phyloP scores from a whole-genome alignment of 495 filamentous ascomycete genomes.

The Tetracladium setigerum region DNA sequence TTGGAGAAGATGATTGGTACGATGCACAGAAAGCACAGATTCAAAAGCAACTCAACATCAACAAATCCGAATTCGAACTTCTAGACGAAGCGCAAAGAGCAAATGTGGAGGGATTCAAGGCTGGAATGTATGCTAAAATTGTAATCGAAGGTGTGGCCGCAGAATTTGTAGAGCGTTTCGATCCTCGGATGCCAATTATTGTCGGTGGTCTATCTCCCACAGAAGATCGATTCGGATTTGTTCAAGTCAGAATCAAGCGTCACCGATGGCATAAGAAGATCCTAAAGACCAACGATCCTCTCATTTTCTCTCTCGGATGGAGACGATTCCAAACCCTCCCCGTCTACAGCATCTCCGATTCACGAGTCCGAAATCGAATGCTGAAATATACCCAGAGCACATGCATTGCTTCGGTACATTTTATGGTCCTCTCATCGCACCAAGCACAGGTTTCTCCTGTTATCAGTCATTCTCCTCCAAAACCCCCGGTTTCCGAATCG shows the following conservation, averaged over 20 bases:
- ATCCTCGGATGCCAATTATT: constrained; percentile 76
- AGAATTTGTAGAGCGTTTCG: constrained; percentile 87
- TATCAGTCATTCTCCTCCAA: constrained; percentile 86
- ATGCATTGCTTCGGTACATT: constrained; percentile 98
- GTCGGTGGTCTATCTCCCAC: constrained; percentile 84
- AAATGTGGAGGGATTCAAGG: constrained; percentile 79
- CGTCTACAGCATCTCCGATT: constrained; percentile 91
- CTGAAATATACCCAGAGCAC: constrained; percentile 93
- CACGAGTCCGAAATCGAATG: constrained; percentile 89
- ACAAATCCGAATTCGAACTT: constrained; percentile 80
- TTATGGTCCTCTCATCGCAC: constrained; percentile 88
- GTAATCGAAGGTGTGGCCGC: constrained; percentile 81
- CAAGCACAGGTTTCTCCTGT: constrained; percentile 91
- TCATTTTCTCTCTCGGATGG: constrained; percentile 98
- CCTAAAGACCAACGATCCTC: constrained; percentile 90
- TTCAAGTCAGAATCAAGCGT: constrained; percentile 91
- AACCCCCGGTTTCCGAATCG: constrained; percentile 85
- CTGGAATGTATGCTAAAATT: constrained; percentile 90
- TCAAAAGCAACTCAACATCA: constrained; percentile 91
- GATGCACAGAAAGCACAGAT: constrained; percentile 90
- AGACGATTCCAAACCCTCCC: constrained; percentile 87
- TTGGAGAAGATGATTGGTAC: constrained; percentile 98
- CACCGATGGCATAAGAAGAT: constrained; percentile 99
- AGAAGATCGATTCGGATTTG: constrained; percentile 90
- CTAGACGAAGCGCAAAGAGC: constrained; percentile 74